Conservation (phyloP, 495 filamentous ascomycete species). For the Lophiostoma macrostomum region DNA sequence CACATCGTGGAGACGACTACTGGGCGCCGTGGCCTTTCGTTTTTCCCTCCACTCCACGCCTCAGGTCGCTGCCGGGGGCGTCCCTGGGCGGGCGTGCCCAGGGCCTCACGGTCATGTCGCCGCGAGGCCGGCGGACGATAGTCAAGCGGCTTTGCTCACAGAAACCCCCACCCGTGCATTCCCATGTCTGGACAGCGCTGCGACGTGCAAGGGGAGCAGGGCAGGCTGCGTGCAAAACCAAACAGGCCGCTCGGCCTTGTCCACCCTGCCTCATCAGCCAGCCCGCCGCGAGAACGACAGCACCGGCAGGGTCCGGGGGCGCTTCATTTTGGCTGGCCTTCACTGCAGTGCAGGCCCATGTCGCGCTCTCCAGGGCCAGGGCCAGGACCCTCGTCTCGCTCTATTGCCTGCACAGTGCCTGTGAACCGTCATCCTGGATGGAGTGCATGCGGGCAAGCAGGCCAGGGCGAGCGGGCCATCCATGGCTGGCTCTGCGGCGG, state of each 20-base stretch:
- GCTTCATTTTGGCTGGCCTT: slow-evolving; percentile 14
- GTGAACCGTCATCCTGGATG: slow-evolving; percentile 14
- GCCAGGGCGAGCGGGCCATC: neutral
- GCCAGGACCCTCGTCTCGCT: slow-evolving; percentile 5
- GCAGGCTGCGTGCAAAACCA: slow-evolving; percentile 1
- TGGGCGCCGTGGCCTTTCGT: neutral
- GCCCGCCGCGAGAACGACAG: slow-evolving; percentile 21
- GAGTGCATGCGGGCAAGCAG: neutral
- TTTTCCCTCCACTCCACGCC: slow-evolving; percentile 6
- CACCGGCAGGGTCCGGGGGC: slow-evolving; percentile 1
- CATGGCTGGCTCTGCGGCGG: slow-evolving; percentile 1
- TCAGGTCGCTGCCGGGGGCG: slow-evolving; percentile 1
- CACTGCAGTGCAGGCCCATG: slow-evolving; percentile 1
- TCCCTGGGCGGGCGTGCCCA: neutral
- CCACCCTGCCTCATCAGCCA: slow-evolving; percentile 11
- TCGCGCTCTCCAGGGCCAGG: neutral
- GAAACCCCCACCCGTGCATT: slow-evolving; percentile 17
- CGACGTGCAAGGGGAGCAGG: no score
- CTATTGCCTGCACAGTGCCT: slow-evolving; percentile 8
- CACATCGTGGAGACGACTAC: slow-evolving; percentile 27
- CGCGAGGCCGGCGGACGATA: neutral
- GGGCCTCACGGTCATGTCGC: no score
- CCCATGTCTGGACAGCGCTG: no score
- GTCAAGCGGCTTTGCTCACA: slow-evolving; percentile 4
- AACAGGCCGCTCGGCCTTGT: neutral